phyloP scores from a whole-genome alignment of 495 filamentous ascomycete genomes.

The Annulohypoxylon nitens region DNA sequence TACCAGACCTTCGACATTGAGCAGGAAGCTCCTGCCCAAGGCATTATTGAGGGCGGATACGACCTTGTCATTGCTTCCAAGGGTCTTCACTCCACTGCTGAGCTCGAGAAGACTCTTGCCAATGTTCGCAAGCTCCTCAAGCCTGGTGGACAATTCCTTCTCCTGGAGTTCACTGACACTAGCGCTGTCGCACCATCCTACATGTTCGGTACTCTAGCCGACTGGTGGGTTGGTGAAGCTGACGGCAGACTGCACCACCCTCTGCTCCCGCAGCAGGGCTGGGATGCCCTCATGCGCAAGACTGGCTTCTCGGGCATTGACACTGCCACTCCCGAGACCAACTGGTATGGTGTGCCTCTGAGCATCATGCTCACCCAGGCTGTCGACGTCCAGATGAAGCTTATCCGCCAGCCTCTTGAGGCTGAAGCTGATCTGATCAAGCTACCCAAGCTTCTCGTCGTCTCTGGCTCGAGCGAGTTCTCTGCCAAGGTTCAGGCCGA shows the following conservation, averaged over 20 bases:
- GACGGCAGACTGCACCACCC: constrained; percentile 12
- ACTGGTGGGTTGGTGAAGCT: constrained; percentile 61
- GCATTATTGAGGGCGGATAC: constrained; percentile 57
- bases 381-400: constrained; percentile 14
- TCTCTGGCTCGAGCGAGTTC: constrained; percentile 15
- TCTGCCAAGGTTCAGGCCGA: constrained; percentile 11
- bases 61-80: constrained; percentile 64
- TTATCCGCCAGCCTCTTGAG: constrained; percentile 18
- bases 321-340: constrained; percentile 11
- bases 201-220: constrained; percentile 55
- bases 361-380: constrained; percentile 13
- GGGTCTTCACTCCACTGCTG: constrained; percentile 63
- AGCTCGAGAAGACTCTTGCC: constrained; percentile 54
- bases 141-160: constrained; percentile 65
- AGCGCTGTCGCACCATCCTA: constrained; percentile 49
- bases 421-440: constrained; percentile 9
- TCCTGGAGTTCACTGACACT: constrained; percentile 61
- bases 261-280: constrained; percentile 13
- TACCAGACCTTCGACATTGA: constrained; percentile 64
- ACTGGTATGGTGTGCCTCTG: constrained; percentile 10
- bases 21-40: constrained; percentile 56
- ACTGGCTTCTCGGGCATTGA: constrained; percentile 16
- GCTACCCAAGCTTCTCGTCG: constrained; percentile 13
- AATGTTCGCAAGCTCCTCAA: constrained; percentile 64
- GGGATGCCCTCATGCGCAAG: constrained; percentile 8